Conservation (phyloP, 495 filamentous ascomycete genomes). For the Xylaria bambusicola region DNA sequence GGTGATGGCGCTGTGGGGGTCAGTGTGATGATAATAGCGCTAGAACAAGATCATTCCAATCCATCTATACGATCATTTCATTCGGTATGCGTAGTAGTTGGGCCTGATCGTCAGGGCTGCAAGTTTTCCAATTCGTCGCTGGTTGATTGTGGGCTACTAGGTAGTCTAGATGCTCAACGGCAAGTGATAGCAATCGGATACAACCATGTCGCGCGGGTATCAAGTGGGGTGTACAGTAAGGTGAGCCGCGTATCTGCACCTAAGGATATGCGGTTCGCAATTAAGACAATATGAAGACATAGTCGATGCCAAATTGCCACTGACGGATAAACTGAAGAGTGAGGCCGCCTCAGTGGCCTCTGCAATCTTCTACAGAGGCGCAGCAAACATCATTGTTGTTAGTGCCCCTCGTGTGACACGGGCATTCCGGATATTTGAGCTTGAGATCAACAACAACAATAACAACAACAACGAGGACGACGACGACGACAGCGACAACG, state of each 20-base stretch:
- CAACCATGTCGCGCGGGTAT: slow-evolving; percentile 13
- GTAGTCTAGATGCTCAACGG: slow-evolving; percentile 15
- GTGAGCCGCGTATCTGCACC: slow-evolving; percentile 6
- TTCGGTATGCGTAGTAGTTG: slow-evolving; percentile 7
- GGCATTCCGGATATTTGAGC: slow-evolving; percentile 15
- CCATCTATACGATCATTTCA: slow-evolving; percentile 5
- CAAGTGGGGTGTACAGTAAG: slow-evolving; percentile 8
- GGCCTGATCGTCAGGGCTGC: slow-evolving; percentile 18
- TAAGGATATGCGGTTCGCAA: slow-evolving; percentile 19
- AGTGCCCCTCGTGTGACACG: slow-evolving; percentile 12
- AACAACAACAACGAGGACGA: too few relatives aligned
- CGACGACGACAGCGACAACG: slow-evolving; percentile 8
- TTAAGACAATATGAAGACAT: slow-evolving; percentile 17
- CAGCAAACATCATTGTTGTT: slow-evolving; percentile 10
- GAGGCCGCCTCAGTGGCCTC: slow-evolving; percentile 7
- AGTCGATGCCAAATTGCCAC: slow-evolving; percentile 12
- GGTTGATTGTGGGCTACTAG: slow-evolving; percentile 3
- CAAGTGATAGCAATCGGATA: slow-evolving; percentile 12
- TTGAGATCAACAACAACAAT: slow-evolving; percentile 9
- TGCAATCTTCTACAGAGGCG: slow-evolving; percentile 8
- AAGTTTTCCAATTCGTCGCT: slow-evolving; percentile 18
- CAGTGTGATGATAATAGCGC: slow-evolving; percentile 9
- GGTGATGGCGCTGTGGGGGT: slow-evolving; percentile 4
- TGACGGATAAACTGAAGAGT: slow-evolving; percentile 18
- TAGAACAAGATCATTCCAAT: background rate